Conservation (phyloP, 2,329 filamentous ascomycete genomes). For the Pseudomassariella vexata region DNA sequence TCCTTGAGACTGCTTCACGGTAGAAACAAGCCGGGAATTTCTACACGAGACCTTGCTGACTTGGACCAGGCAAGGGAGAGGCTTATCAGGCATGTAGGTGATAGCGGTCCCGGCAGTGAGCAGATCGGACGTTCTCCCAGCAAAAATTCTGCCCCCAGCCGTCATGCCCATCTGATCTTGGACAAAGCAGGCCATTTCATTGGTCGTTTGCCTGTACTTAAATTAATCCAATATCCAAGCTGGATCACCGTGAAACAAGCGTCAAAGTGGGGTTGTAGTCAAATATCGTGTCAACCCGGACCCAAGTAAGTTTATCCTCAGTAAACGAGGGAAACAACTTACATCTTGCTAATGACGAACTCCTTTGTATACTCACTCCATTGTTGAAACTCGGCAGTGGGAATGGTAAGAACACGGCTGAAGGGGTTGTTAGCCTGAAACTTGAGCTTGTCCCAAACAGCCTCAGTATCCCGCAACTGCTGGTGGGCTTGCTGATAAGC, state of each 20-base stretch:
- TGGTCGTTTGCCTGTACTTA: background rate
- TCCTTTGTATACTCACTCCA: background rate
- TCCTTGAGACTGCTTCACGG: background rate
- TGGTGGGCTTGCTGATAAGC: background rate
- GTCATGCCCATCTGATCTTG: too few species aligned
- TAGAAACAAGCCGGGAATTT: background rate
- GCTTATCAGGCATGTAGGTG: background rate
- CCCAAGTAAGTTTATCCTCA: too few species aligned
- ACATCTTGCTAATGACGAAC: constrained; percentile 1
- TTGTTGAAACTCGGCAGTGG: background rate
- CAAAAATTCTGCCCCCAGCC: constrained; percentile 1
- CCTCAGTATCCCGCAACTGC: background rate
- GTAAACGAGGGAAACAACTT: background rate
- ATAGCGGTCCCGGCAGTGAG: background rate
- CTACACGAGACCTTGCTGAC: background rate
- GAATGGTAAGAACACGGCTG: background rate
- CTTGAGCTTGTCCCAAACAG: background rate
- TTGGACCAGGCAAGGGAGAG: constrained; percentile 1
- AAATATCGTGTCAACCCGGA: too few species aligned
- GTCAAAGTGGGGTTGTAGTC: background rate
- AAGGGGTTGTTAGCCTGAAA: constrained; percentile 3
- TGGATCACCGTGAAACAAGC: background rate
- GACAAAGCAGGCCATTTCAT: background rate
- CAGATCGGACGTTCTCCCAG: background rate
- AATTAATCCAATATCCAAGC: background rate